These are phyloP conservation scores for Vaucheria bursata DNA, from an alignment of 352 stramenopile genomes.

Conservation along the genomic window DNA sequence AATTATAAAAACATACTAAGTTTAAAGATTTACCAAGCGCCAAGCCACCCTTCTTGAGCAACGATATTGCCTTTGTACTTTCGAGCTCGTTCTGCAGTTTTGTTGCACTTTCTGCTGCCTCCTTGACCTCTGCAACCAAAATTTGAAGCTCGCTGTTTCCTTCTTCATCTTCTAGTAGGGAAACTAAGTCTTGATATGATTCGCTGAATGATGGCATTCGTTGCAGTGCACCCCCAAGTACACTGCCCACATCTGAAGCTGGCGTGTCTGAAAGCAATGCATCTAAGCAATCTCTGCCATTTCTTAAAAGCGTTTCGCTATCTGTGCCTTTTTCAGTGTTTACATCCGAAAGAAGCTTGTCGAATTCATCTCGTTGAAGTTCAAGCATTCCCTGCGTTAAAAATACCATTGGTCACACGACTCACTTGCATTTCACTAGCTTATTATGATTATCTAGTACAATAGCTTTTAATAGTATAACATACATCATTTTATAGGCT, in stretches of 20 bases:
- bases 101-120: not conserved
- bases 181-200: too few species aligned
- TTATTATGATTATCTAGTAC: too few species aligned
- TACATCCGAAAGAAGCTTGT: not conserved
- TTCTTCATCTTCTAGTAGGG: not conserved
- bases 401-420: too few species aligned
- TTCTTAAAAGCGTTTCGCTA: not conserved
- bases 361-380: not conserved
- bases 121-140: constrained; percentile 1
- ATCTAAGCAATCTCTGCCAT: not conserved
- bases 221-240: not conserved
- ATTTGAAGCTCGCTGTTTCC: not conserved
- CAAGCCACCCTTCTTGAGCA: not conserved
- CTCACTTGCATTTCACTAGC: too few species aligned
- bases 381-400: not conserved
- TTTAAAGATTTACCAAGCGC: not conserved
- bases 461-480: too few species aligned
- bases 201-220: too few species aligned
- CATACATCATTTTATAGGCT: too few species aligned
- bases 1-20: too few species aligned
- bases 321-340: not conserved
- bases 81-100: not conserved
- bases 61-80: not conserved
- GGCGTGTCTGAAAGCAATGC: not conserved
- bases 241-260: not conserved